Evolutionary conservation across 768 basidiomycete genomes (phyloP).

Genomic region (Suillus occidentalis): DNA sequence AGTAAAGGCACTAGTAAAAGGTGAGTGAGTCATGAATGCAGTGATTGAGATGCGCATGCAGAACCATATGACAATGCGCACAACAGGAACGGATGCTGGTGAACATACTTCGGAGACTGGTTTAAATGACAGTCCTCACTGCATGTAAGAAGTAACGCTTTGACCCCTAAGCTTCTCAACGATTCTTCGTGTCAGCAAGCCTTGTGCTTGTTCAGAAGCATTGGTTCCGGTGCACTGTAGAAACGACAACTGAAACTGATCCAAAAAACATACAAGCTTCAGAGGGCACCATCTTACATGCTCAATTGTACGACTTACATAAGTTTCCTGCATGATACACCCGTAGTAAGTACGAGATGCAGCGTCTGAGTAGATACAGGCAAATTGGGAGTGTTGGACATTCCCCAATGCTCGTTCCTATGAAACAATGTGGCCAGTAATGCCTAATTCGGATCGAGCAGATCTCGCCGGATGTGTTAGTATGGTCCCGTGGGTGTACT

Average conservation of each 20-base stretch:
- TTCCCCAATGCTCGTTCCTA: slow-evolving; percentile 95
- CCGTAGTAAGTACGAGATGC: slow-evolving; percentile 93
- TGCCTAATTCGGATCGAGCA: slow-evolving; percentile 83
- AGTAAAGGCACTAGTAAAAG: too few species aligned
- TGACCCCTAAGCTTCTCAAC: slow-evolving; percentile 63
- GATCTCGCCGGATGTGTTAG: slow-evolving; percentile 77
- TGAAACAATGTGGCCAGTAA: slow-evolving; percentile 85
- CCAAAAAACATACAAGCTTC: slow-evolving; percentile 42
- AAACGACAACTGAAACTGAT: too few species aligned
- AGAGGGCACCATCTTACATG: slow-evolving; percentile 96
- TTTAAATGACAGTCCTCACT: slow-evolving; percentile 34
- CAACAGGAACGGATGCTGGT: too few species aligned
- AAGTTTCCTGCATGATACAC: slow-evolving; percentile 96
- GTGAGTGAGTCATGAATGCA: too few species aligned
- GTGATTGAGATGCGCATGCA: too few species aligned
- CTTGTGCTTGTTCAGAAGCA: too few species aligned
- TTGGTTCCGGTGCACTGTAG: too few species aligned
- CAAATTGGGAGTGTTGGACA: slow-evolving; percentile 84
- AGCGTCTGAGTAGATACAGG: slow-evolving; percentile 90
- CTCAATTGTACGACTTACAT: slow-evolving; percentile 89
- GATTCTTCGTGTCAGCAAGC: slow-evolving; percentile 96
- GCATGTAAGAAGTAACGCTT: too few species aligned
- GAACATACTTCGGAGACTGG: too few species aligned
- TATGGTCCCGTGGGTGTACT: slow-evolving; percentile 51
- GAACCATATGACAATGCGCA: too few species aligned